A percentile compares a stretch with the other conserved stretches of the same genome.
Conservation (phyloP, 148 eudicot genomes). For the Silene uniflora region DNA sequence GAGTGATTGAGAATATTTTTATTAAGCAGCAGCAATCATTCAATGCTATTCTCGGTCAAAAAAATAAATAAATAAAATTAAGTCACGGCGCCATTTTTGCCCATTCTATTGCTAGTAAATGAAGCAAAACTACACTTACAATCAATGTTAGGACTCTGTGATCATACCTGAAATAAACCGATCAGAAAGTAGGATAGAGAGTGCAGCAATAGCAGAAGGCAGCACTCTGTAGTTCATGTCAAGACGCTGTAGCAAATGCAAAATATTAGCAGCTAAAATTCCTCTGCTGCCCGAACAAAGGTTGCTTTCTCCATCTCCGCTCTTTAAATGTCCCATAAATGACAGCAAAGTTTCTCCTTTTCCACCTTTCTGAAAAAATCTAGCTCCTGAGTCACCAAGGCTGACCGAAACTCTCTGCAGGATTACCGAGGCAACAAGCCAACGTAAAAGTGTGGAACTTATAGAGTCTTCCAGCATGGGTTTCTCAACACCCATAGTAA, state of each 20-base stretch:
- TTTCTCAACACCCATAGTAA: slow-evolving; percentile 14
- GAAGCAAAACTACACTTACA: neutral
- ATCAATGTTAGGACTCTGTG: neutral
- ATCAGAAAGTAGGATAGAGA: slow-evolving; percentile 54
- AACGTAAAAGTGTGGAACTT: slow-evolving; percentile 57
- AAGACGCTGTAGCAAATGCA: slow-evolving; percentile 59
- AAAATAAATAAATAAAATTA: too few relatives aligned
- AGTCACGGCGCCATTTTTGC: neutral
- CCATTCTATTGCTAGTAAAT: neutral
- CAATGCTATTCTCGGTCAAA: too few relatives aligned
- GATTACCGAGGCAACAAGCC: slow-evolving; percentile 81
- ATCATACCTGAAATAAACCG: slow-evolving; percentile 44
- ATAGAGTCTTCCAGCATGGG: slow-evolving; percentile 42
- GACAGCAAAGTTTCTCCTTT: slow-evolving; percentile 41
- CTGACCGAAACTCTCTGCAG: slow-evolving; percentile 42
- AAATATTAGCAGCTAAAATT: slow-evolving; percentile 47
- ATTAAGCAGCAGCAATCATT: too few relatives aligned
- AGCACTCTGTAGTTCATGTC: slow-evolving; percentile 45
- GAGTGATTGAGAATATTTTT: too few relatives aligned
- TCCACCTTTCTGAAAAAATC: slow-evolving; percentile 22
- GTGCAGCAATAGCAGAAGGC: slow-evolving; percentile 66
- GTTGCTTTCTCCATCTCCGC: slow-evolving; percentile 23
- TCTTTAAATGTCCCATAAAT: slow-evolving; percentile 32
- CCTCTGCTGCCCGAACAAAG: slow-evolving; percentile 35
- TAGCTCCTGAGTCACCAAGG: slow-evolving; percentile 15